Evolutionary conservation across 352 stramenopile genomes (phyloP).

Genomic region (Phytophthora agathidicida): DNA sequence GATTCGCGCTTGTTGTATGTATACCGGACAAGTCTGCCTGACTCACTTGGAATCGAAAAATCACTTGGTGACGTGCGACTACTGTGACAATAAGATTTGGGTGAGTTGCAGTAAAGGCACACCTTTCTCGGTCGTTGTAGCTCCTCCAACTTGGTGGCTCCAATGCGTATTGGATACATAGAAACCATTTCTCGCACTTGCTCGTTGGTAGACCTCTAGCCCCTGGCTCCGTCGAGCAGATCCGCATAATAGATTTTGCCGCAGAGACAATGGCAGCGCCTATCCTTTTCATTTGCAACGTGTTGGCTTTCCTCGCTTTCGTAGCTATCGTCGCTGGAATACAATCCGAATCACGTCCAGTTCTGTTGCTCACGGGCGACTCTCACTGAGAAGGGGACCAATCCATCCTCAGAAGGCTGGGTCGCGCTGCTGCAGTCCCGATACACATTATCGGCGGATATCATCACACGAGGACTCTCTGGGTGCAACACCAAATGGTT

Average conservation of each 20-base stretch:
- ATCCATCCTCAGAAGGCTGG: conserved; percentile 29
- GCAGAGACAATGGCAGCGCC: background rate
- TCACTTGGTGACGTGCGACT: too few species aligned
- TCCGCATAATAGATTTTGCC: conserved; percentile 5
- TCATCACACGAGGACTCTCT: conserved; percentile 40
- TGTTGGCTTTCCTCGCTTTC: background rate
- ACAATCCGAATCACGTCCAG: conserved; percentile 12
- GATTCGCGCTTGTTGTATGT: too few species aligned
- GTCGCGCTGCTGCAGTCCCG: conserved; percentile 27
- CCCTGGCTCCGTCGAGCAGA: background rate
- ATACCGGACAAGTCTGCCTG: too few species aligned
- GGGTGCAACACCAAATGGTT: conserved; percentile 51
- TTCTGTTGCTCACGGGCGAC: conserved; percentile 37
- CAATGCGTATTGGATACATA: conserved; percentile 1
- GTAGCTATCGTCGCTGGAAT: background rate
- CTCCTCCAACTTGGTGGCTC: too few species aligned
- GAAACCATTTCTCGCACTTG: background rate
- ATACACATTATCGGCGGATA: conserved; percentile 36
- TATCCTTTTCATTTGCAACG: background rate
- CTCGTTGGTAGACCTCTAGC: background rate
- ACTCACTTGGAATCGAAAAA: too few species aligned
- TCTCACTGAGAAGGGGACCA: conserved; percentile 42
- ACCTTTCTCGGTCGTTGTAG: background rate
- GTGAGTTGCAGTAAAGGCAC: too few species aligned
- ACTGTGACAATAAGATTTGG: too few species aligned